These are phyloP conservation scores for Chiua virens DNA, from an alignment of 768 basidiomycete species.

Conservation along the genomic window DNA sequence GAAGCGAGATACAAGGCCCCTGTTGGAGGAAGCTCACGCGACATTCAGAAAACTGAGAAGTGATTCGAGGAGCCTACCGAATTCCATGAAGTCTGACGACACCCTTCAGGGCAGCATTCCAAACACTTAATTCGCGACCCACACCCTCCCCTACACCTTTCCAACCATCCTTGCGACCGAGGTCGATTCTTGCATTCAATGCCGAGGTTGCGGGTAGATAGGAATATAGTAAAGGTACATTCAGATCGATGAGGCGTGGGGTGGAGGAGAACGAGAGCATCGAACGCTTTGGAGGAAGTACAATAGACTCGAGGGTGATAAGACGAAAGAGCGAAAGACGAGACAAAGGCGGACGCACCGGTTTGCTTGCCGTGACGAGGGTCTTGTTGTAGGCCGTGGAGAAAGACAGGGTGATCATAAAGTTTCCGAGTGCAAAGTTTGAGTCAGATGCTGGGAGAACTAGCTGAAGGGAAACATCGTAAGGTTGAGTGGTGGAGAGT, in stretches of 20 bases:
- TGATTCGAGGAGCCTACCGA: constrained; percentile 46
- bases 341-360: constrained; percentile 47
- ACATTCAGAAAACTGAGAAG: too few species aligned
- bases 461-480: constrained; percentile 70
- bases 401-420: constrained; percentile 72
- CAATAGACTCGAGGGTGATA: constrained; percentile 51
- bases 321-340: not conserved
- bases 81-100: constrained; percentile 65
- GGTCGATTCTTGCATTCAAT: constrained; percentile 59
- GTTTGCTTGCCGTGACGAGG: constrained; percentile 55
- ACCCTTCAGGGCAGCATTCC: constrained; percentile 61
- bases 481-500: constrained; percentile 63
- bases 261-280: constrained; percentile 38
- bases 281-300: constrained; percentile 38
- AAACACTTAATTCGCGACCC: constrained; percentile 71
- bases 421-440: constrained; percentile 79
- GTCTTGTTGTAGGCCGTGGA: constrained; percentile 62
- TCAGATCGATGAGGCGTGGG: constrained; percentile 45
- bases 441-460: constrained; percentile 62
- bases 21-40: constrained; percentile 23
- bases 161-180: constrained; percentile 79
- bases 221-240: constrained; percentile 57
- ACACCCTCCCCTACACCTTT: constrained; percentile 63
- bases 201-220: constrained; percentile 49
- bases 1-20: constrained; percentile 69